These are phyloP conservation scores for Parasitella parasitica DNA, from an alignment of 371 early-diverging fungal species.

Conservation along the genomic window DNA sequence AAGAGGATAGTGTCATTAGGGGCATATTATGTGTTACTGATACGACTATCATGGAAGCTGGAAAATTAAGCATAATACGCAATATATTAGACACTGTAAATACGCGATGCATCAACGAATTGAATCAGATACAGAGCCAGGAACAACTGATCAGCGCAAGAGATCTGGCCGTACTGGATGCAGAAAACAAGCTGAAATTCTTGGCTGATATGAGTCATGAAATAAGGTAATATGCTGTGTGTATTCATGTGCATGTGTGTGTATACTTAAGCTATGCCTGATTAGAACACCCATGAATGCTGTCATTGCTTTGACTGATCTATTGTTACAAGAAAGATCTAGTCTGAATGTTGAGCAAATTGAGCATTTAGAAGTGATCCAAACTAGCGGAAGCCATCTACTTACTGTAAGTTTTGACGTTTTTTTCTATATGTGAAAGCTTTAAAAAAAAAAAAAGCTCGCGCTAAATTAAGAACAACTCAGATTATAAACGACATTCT, in stretches of 20 bases:
- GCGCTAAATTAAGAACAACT: background rate
- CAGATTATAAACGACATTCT: constrained; percentile 64
- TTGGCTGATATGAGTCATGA: constrained; percentile 61
- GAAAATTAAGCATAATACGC: background rate
- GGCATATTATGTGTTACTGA: constrained; percentile 19
- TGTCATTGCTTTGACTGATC: constrained; percentile 59
- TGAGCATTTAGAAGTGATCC: constrained; percentile 58
- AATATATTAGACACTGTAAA: constrained; percentile 34
- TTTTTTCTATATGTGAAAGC: too few relatives aligned
- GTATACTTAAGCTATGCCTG: background rate
- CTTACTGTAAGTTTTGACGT: constrained; percentile 48
- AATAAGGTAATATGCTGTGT: constrained; percentile 29
- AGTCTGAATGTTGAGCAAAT: constrained; percentile 54
- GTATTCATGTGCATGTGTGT: background rate
- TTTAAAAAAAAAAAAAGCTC: background rate
- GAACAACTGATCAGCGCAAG: constrained; percentile 49
- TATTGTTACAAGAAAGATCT: constrained; percentile 51
- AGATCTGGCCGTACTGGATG: constrained; percentile 53
- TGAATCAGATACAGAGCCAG: constrained; percentile 42
- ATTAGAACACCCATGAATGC: constrained; percentile 62
- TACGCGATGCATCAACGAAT: constrained; percentile 43
- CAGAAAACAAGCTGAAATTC: constrained; percentile 62
- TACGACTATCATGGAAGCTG: background rate
- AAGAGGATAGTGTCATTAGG: constrained; percentile 3
- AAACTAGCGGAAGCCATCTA: constrained; percentile 62